Base-by-base conservation (phyloP, 2,329 filamentous ascomycete species). In the Endocalyx cinctus region DNA sequence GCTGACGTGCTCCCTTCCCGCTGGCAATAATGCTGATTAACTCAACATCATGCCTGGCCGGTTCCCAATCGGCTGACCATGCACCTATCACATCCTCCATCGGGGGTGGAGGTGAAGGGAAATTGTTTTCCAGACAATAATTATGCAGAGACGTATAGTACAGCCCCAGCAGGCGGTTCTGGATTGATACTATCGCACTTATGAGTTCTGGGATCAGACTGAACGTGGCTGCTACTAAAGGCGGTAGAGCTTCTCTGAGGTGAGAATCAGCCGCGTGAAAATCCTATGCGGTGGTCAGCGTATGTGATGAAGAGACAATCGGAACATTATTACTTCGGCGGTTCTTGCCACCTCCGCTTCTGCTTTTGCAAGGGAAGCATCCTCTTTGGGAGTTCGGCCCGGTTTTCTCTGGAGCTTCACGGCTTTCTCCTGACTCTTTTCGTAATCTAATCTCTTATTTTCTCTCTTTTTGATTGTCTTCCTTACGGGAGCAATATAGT, bases 381-480 rank as follows among this genome's bases (percentile, higher is more conserved):
- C 86, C 39, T 94, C 87, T 49, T 85, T 82, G 37, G 85, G 74
- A 4, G 76, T 79, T 35, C 79, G 77, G 23, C 75, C 80, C 15
- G 74, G 65, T 58, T 92, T 92, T 55, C 80, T 81, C 46, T 79
- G 69, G 25, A 80, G 71, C 48, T 76, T 78, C 51, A 84, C 81
- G 22, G 81, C 79, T 41, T 80, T 79, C 47, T 80, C 76, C 57
- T 86, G 79, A 46, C 81, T 81, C 47, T 84, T 77, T 60, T 94
- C 87, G 52, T 80, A 92, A 55, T 94, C 87, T 38, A 89, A 57
- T 33, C 87, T 82, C 61, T 80, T 85, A 50, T 89, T 84, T 54
- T 92, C 85, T 29, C 87, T 70, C 59, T 87, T 88, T 63, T 90
- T 92, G 52, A 94, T 86, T 1, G 80, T 82, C 63, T 88, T 92